Percentiles rank a stretch among this genome's conserved stretches.
These are phyloP conservation scores for Penicillium arizonense DNA, from an alignment of 495 filamentous ascomycete species.

Conservation along the genomic window DNA sequence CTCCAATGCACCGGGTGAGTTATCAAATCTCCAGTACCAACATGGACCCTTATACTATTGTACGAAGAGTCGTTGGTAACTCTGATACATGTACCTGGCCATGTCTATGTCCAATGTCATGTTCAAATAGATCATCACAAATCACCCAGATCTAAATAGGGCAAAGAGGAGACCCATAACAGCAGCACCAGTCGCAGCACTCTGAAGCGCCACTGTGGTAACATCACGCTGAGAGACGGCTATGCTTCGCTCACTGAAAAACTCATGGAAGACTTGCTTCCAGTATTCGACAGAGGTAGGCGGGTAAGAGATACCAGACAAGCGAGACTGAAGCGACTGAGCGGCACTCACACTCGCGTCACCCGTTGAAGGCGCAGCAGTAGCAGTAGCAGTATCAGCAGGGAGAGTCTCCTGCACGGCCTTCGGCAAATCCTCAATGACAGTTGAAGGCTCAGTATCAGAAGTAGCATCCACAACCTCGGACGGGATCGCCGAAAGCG, in stretches of 20 bases:
- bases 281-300: constrained; percentile 41
- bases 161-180: constrained; percentile 59
- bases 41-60: background rate
- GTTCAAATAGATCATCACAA: background rate
- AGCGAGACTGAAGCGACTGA: constrained; percentile 24
- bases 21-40: background rate
- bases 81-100: too few species aligned
- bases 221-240: constrained; percentile 70
- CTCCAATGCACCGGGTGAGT: background rate
- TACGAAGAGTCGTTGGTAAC: too few species aligned
- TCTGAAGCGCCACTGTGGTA: constrained; percentile 67
- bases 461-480: constrained; percentile 16
- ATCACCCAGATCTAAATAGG: constrained; percentile 51
- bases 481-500: constrained; percentile 9
- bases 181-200: constrained; percentile 69
- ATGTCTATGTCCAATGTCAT: background rate
- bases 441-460: background rate
- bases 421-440: background rate
- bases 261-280: constrained; percentile 47
- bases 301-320: constrained; percentile 20
- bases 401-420: background rate
- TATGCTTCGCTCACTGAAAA: constrained; percentile 69
- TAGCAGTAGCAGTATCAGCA: background rate
- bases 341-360: constrained; percentile 6
- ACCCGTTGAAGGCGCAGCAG: constrained; percentile 4